Base-by-base conservation (phyloP, 495 filamentous ascomycete genomes). In the Talaromyces stipitatus region DNA sequence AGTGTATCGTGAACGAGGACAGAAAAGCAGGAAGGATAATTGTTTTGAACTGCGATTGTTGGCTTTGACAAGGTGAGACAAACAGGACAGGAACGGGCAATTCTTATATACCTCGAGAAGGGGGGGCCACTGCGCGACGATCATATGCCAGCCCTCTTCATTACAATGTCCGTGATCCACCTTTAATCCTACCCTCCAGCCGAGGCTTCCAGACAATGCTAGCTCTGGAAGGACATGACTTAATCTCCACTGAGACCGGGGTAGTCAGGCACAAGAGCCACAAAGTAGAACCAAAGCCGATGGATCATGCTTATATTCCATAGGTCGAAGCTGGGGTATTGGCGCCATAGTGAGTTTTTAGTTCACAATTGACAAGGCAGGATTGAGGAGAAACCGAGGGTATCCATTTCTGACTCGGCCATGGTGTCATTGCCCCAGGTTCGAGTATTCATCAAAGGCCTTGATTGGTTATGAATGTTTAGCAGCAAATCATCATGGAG, bases 1-100 rank as follows among this genome's bases (percentile, higher is more conserved):
- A 54, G 52, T 36, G 52, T 54, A 48, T 26, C 36, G 36, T 41
- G 36, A 41, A 41, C 36, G 36, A 41, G 16, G 36, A 41, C 16
- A 18, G 16, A 48, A 48, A 48, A 12, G 45, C 45, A 48, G 45
- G 24, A 26, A 3, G 45, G 20, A 48, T 24, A n/a, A 48, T 48
- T 26, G 18, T 3, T 18, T 12, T 48, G 45, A 26, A n/a, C 45
- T 48, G 45, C 45, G 9, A 20, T 11, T 18, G 45, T 48, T 48
- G 45, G 45, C 20, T 26, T 48, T 18, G 36, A 41, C 14, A 48
- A 11, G 12, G 20, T 6, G 22, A 24, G 9, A 23, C 16, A 48
- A 26, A 48, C 10, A 27, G 24, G 45, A 26, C 45, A 48, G 20
- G 36, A 41, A 41, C 7, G 45, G 14, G 20, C 6, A 22, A 48